Conservation (phyloP, 2,329 filamentous ascomycete species). For the Plenodomus biglobosus region DNA sequence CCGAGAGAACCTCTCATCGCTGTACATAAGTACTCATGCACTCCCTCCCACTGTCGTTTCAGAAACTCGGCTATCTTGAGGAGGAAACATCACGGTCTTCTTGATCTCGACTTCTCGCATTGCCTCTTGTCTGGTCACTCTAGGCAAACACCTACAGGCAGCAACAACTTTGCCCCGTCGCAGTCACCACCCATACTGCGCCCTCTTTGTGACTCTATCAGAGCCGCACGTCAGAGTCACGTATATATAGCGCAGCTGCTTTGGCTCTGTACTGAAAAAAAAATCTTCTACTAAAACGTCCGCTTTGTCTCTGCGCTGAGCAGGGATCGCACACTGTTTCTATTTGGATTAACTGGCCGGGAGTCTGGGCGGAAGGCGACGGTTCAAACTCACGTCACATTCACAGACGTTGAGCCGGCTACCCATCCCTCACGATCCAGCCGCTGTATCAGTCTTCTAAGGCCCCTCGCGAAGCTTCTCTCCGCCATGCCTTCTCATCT, state of each 20-base stretch:
- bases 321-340: slow-evolving; percentile 22
- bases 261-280: too few species aligned
- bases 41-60: slow-evolving; percentile 23
- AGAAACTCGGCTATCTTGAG: slow-evolving; percentile 22
- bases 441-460: slow-evolving; percentile 23
- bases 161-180: slow-evolving; percentile 28
- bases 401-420: slow-evolving; percentile 32
- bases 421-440: slow-evolving; percentile 24
- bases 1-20: slow-evolving; percentile 10
- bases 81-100: slow-evolving; percentile 20
- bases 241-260: slow-evolving; percentile 27
- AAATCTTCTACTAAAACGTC: slow-evolving; percentile 12
- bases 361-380: slow-evolving; percentile 29
- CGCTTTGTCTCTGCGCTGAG: slow-evolving; percentile 12
- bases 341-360: slow-evolving; percentile 33
- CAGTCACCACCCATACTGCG: slow-evolving; percentile 26
- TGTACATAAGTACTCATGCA: slow-evolving; percentile 35
- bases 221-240: slow-evolving; percentile 32
- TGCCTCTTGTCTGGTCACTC: slow-evolving; percentile 20
- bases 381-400: slow-evolving; percentile 18
- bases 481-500: slow-evolving; percentile 41
- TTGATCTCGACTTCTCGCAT: slow-evolving; percentile 8
- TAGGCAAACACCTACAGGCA: slow-evolving; percentile 25
- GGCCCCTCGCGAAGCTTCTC: slow-evolving; percentile 26
- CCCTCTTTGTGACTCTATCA: slow-evolving; percentile 33